Conservation (phyloP, 2,329 filamentous ascomycete genomes). For the Ophiocordyceps camponoti-rufipedis region DNA sequence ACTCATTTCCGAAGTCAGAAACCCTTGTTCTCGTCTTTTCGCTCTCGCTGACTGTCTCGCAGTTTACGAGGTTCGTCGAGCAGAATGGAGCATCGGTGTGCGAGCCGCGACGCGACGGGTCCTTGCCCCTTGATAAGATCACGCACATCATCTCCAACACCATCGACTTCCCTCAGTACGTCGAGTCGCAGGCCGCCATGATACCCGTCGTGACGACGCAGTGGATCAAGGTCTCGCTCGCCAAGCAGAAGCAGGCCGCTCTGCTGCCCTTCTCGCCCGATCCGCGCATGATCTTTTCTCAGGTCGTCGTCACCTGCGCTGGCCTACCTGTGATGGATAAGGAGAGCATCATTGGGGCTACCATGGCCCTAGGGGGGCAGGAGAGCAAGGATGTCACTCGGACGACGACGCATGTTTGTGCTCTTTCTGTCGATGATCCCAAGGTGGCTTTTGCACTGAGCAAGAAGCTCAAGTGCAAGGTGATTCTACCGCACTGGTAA, state of each 20-base stretch:
- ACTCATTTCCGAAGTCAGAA: conserved; percentile 20
- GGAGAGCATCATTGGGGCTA: conserved; percentile 80
- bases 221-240: conserved; percentile 61
- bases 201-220: conserved; percentile 67
- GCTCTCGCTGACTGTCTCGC: conserved; percentile 1
- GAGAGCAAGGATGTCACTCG: conserved; percentile 55
- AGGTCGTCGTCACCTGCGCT: conserved; percentile 65
- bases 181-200: conserved; percentile 54
- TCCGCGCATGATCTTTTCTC: conserved; percentile 74
- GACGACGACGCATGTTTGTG: conserved; percentile 75
- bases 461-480: conserved; percentile 55
- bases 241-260: conserved; percentile 52
- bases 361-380: conserved; percentile 74
- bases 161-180: conserved; percentile 82
- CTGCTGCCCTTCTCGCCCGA: conserved; percentile 80
- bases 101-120: conserved; percentile 27
- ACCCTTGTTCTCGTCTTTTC: background rate
- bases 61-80: conserved; percentile 24
- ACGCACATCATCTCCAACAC: conserved; percentile 50
- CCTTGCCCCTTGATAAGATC: conserved; percentile 25
- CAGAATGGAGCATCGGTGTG: conserved; percentile 33
- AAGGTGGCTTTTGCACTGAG: conserved; percentile 45
- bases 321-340: conserved; percentile 75
- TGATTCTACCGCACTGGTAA: conserved; percentile 86
- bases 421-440: conserved; percentile 55